These are phyloP conservation scores for Aspergillus biplanus DNA, from an alignment of 495 filamentous ascomycete species.

Conservation along the genomic window DNA sequence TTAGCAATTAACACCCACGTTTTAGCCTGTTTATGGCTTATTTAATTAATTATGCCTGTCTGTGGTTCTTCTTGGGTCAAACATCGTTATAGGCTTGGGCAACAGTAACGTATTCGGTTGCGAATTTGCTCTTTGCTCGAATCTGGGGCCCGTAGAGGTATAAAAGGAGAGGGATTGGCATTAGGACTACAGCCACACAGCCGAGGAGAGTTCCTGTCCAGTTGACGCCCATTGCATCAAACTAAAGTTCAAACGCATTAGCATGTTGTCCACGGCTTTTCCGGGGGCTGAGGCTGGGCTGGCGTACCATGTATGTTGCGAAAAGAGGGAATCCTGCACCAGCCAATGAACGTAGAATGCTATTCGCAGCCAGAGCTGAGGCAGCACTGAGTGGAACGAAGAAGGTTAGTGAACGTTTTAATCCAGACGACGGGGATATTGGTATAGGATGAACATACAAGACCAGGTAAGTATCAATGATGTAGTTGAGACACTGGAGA, in stretches of 20 bases:
- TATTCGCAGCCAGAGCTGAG: slow-evolving; percentile 84
- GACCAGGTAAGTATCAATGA: slow-evolving; percentile 87
- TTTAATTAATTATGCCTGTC: background rate
- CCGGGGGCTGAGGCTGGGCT: slow-evolving; percentile 9
- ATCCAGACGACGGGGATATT: background rate
- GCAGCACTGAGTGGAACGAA: slow-evolving; percentile 58
- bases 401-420: background rate
- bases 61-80: slow-evolving; percentile 1
- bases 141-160: slow-evolving; percentile 65
- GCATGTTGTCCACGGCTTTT: slow-evolving; percentile 45
- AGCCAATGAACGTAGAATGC: slow-evolving; percentile 75
- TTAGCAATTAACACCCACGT: background rate
- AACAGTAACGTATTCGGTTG: slow-evolving; percentile 34
- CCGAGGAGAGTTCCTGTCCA: slow-evolving; percentile 79
- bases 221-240: slow-evolving; percentile 71
- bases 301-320: slow-evolving; percentile 64
- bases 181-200: slow-evolving; percentile 64
- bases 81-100: slow-evolving; percentile 23
- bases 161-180: slow-evolving; percentile 79
- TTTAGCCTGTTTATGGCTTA: background rate
- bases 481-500: slow-evolving; percentile 80
- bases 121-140: slow-evolving; percentile 67
- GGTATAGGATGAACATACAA: slow-evolving; percentile 57
- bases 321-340: slow-evolving; percentile 84
- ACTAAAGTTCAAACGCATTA: slow-evolving; percentile 35